These are phyloP conservation scores for Hirschfeldia incana DNA, from an alignment of 345 rosid genomes.

Conservation along the genomic window DNA sequence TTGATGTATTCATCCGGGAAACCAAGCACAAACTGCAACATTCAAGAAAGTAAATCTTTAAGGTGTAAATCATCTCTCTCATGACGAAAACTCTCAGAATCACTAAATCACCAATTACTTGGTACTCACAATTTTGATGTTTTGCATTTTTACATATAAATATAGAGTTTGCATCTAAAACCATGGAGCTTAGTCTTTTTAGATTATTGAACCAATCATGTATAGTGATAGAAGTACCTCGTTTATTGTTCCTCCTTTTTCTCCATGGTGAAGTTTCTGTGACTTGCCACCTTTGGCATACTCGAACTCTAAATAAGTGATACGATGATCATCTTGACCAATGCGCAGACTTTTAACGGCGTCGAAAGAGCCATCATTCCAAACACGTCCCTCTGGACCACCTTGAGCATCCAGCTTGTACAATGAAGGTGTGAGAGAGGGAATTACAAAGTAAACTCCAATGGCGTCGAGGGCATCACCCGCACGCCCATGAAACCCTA, in stretches of 20 bases:
- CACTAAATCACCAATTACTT: background rate
- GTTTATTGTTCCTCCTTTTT: background rate
- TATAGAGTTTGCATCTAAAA: background rate
- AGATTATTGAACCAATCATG: background rate
- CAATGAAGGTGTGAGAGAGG: background rate
- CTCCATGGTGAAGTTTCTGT: conserved; percentile 13
- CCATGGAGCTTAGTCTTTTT: background rate
- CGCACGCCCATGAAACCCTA: conserved; percentile 28
- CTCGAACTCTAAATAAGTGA: conserved; percentile 27
- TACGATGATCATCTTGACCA: conserved; percentile 22
- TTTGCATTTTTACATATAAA: background rate
- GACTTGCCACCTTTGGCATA: conserved; percentile 3
- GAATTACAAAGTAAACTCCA: conserved; percentile 14
- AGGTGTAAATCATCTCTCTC: background rate
- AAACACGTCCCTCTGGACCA: conserved; percentile 20
- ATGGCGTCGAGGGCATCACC: conserved; percentile 16
- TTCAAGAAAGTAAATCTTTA: background rate
- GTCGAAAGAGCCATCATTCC: conserved; percentile 31
- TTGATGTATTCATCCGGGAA: conserved; percentile 24
- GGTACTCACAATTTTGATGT: background rate
- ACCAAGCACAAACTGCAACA: conserved; percentile 20
- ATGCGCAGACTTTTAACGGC: conserved; percentile 15
- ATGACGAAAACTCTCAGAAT: background rate
- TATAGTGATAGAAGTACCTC: conserved; percentile 17
- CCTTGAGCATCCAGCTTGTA: conserved; percentile 30